Evolutionary conservation across 768 basidiomycete genomes (phyloP), one percentile per base, ranked within the genome.

Genomic region (Xerocomellus intermedius): DNA sequence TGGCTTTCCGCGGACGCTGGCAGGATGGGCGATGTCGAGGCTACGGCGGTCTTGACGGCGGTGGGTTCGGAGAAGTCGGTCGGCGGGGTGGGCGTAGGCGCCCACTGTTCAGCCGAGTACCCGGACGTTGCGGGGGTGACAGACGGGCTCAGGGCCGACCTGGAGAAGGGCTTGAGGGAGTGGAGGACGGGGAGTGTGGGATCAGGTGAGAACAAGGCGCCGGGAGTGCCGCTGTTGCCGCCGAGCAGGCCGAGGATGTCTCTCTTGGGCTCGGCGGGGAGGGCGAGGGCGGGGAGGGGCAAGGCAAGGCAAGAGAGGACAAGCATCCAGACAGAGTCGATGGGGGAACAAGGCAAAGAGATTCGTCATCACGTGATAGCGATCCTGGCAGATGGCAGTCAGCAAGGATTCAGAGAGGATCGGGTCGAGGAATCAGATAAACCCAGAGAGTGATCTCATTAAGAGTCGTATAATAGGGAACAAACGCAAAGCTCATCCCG

Each of bases 381-480:
- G 30, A 30, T 30, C 30, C 30, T 30, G 9, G 8, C 9, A 7
- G 30, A 30, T 30, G 4, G 30, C 30, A 30, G 30, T 30, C 14
- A 36, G 35, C 35, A 16, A 35, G 35, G 13, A 14, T 38, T 38
- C n/a, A n/a, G n/a, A 21, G 33, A 21, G 33, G 30, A 30, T 30
- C 30, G 10, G 30, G 30, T 30, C 30, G 9, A 16, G 17, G n/a
- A 35, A 30, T 80, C 78, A 81, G 79, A 61, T 68, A 74, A 71
- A 77, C 72, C 73, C 74, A 73, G 73, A 69, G 63, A 59, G 65
- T 68, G 65, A 77, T 78, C 76, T 80, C 77, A 76, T 60, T 48
- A 44, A 44, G 43, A 36, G 36, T 82, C 80, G 76, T 79, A 79
- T 82, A 84, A 83, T 83, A 84, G 82, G 82, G 78, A 85, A 83